Evolutionary conservation across 2,329 filamentous ascomycete species (phyloP), one percentile per base, ranked within the genome.

Genomic region (Fusarium brevicatenulatum): DNA sequence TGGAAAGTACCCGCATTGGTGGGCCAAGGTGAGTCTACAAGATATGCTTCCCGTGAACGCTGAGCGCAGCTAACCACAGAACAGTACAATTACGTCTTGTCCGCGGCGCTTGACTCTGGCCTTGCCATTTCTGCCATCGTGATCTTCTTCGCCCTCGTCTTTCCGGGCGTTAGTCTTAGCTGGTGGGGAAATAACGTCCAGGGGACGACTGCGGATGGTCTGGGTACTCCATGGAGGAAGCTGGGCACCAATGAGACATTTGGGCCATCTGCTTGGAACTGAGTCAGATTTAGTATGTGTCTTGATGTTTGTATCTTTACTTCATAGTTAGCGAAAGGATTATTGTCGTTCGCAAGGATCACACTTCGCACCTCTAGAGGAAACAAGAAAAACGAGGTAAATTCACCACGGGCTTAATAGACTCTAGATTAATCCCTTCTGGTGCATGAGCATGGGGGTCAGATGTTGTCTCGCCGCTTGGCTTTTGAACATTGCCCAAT

Each of bases 1-100:
- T 2, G 54, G 54, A 1, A 63, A 36, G 12, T 63, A 49, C 1
- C 60, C 60, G 1, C 36, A 63, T 21, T 63, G 60, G 60, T 63
- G 60, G 60, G 60, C 60, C 2, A 63, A 63, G 42, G 60, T 47
- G n/a, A n/a, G n/a, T n/a, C n/a, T n/a, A n/a, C n/a, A n/a, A n/a
- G n/a, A n/a, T n/a, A n/a, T n/a, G n/a, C n/a, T n/a, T n/a, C n/a
- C n/a, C n/a, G n/a, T n/a, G n/a, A n/a, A n/a, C n/a, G n/a, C n/a
- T n/a, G n/a, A n/a, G n/a, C n/a, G n/a, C n/a, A n/a, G n/a, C n/a
- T n/a, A n/a, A n/a, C n/a, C n/a, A n/a, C n/a, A n/a, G n/a, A n/a
- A n/a, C n/a, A 63, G 60, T 63, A 63, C 1, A 60, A 63, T 10
- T 63, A 63, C 16, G 53, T 63, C 1, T 30, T 63, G 0, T 63